Base-by-base conservation (phyloP, 2,329 filamentous ascomycete genomes). In the Colletotrichum sp. region DNA sequence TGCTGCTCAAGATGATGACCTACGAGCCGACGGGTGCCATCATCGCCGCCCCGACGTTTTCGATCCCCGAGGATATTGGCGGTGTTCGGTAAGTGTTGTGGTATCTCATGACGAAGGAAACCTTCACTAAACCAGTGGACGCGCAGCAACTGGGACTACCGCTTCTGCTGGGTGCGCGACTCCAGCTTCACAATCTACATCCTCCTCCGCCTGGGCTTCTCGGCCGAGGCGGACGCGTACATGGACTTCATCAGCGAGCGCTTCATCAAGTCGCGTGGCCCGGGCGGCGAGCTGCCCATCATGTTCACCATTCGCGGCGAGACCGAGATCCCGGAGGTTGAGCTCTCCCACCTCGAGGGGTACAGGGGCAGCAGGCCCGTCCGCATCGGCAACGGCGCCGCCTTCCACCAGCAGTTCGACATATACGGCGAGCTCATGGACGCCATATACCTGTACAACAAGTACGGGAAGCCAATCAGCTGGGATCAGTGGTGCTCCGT, bases 361-460 rank as follows among this genome's bases (percentile, higher is more conserved):
- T 95, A 96, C 81, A 88, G 91, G 68, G 89, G 90, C 30, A 95
- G 93, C 81, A 89, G 85, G 64, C 94, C 94, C 0, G 94, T 96
- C 27, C 90, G 94, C 3, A 94, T 96, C 66, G 94, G 94, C 13
- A 96, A 96, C 78, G 93, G 93, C 0, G 94, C 94, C 2, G 93
- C 94, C 1, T 94, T 92, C 78, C 94, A 96, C 80, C 90, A 92
- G 65, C 94, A 96, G 81, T 92, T 95, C 77, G 94, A 96, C 79
- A 95, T 95, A 28, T 96, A 96, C 79, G 94, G 94, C 58, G 94
- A 95, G 83, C 87, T 95, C 5, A 93, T 95, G 89, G 94, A 96
- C 80, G 92, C 88, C 27, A 93, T 96, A 62, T 96, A 96, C 79
- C 85, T 96, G 55, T 94, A 94, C 83, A 95, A 95, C 84, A 95